These are phyloP conservation scores for Dendrobium chrysotoxum DNA, from an alignment of 106 monocot species.

Conservation along the genomic window DNA sequence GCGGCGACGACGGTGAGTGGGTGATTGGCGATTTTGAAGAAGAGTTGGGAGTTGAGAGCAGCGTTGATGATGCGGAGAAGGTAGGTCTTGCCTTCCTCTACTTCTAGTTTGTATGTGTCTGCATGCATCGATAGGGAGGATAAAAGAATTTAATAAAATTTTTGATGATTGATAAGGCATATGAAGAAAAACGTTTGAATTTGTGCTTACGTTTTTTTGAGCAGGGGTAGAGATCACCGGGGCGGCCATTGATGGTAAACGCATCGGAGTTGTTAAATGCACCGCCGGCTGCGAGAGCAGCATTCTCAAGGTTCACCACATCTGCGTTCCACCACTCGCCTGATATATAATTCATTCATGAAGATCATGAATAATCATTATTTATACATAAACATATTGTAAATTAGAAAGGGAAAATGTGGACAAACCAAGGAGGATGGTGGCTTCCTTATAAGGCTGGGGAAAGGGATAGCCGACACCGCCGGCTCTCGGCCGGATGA, in stretches of 20 bases:
- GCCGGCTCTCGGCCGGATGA: constrained; percentile 46
- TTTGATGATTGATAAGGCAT: background rate
- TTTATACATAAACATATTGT: background rate
- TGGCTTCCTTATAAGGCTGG: constrained; percentile 48
- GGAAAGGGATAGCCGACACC: constrained; percentile 50
- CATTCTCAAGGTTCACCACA: constrained; percentile 34
- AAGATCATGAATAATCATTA: too few relatives aligned
- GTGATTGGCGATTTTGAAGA: constrained; percentile 83
- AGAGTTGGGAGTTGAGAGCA: constrained; percentile 66
- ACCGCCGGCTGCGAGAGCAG: constrained; percentile 23
- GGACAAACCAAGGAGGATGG: constrained; percentile 34
- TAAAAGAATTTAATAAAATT: background rate
- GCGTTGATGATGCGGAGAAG: constrained; percentile 80
- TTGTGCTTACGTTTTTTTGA: constrained; percentile 24
- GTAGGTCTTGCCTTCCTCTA: constrained; percentile 48
- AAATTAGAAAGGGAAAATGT: background rate
- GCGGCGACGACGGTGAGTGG: constrained; percentile 52
- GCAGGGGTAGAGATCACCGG: constrained; percentile 57
- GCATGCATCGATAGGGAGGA: background rate
- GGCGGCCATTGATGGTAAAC: constrained; percentile 71
- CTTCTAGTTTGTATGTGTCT: constrained; percentile 50
- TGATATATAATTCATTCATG: constrained; percentile 3
- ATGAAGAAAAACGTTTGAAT: too few relatives aligned
- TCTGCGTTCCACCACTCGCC: constrained; percentile 85
- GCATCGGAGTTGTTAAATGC: constrained; percentile 45